A percentile compares a stretch with the other conserved stretches of the same genome.
phyloP scores from a whole-genome alignment of 1,139 yeast species.

The Nakaseomyces delphensis region DNA sequence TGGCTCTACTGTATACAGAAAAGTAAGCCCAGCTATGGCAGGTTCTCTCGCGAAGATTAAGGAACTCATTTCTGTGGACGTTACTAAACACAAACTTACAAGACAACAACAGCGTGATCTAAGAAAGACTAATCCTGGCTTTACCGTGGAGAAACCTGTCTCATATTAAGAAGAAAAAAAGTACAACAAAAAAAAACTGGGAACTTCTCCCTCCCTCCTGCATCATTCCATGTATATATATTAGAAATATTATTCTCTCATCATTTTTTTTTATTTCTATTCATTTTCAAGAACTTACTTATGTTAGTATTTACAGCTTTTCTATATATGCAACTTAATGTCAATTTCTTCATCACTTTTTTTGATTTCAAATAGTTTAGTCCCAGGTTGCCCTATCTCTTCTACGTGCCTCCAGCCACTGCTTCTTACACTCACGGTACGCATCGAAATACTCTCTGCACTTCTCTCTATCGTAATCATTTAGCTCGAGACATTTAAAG shows the following conservation, averaged over 20 bases:
- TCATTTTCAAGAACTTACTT: too few species aligned
- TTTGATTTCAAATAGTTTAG: slow-evolving; percentile 7
- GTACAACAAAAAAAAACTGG: too few species aligned
- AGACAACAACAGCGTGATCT: slow-evolving; percentile 45
- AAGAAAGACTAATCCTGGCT: slow-evolving; percentile 58
- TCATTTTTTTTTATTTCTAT: too few species aligned
- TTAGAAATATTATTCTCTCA: too few species aligned
- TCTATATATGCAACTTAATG: neutral
- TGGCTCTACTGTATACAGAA: slow-evolving; percentile 65
- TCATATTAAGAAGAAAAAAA: neutral
- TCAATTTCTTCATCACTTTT: too few species aligned
- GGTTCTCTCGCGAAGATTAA: slow-evolving; percentile 78
- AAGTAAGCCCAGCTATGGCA: slow-evolving; percentile 70
- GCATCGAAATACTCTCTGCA: slow-evolving; percentile 89
- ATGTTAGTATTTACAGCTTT: neutral
- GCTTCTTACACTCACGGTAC: slow-evolving; percentile 82
- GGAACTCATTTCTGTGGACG: slow-evolving; percentile 80
- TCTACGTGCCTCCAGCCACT: slow-evolving; percentile 47
- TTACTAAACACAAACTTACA: slow-evolving; percentile 47
- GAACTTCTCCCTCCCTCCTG: too few species aligned
- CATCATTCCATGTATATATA: too few species aligned
- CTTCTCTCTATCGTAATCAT: slow-evolving; percentile 64
- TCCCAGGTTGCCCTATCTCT: slow-evolving; percentile 30
- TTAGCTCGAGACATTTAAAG: slow-evolving; percentile 64
- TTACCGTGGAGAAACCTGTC: slow-evolving; percentile 36